A percentile compares a stretch with the other conserved stretches of the same genome.
These are phyloP conservation scores for Salix purpurea DNA, from an alignment of 345 rosid genomes.

Conservation along the genomic window DNA sequence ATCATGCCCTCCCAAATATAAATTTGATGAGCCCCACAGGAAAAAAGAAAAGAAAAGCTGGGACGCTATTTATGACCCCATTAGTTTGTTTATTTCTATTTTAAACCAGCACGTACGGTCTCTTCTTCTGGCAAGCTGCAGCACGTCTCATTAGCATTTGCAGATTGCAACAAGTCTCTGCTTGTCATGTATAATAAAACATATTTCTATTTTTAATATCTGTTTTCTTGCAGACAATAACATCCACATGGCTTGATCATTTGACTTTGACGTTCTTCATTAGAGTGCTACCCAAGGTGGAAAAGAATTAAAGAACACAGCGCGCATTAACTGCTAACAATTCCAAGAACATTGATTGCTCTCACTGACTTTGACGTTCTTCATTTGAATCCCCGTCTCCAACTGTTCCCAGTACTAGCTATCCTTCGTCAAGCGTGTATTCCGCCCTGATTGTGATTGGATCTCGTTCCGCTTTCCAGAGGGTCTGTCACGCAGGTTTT, in stretches of 20 bases:
- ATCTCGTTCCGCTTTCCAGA: no score
- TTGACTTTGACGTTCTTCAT: neutral
- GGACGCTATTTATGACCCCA: neutral
- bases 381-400: neutral
- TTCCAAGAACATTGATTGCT: neutral
- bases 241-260: neutral
- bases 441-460: no score
- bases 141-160: neutral
- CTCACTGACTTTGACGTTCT: neutral
- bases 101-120: neutral
- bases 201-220: neutral
- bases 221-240: neutral
- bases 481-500: no score
- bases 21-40: neutral
- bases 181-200: neutral
- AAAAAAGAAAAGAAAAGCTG: neutral
- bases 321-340: neutral
- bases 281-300: neutral
- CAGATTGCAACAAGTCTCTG: neutral
- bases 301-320: neutral
- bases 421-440: no score
- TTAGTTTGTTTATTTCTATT: neutral
- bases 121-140: neutral
- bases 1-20: no score
- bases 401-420: no score